Percentiles rank a stretch among this genome's conserved stretches.
Evolutionary conservation across 805 yeast species (phyloP).

Genomic region (Brettanomyces bruxellensis): DNA sequence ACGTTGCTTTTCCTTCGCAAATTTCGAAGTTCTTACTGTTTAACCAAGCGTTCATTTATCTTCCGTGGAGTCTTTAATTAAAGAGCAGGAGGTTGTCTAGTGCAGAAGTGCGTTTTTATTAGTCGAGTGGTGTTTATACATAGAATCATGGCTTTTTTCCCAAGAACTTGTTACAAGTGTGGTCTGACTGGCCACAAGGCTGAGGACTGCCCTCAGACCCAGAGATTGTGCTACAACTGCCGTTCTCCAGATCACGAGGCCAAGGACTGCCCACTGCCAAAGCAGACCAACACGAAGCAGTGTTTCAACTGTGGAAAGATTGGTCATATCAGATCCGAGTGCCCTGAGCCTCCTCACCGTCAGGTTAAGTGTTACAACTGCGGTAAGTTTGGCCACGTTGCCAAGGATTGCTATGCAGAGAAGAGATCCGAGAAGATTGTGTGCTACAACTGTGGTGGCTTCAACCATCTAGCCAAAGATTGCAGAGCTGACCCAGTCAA

Average conservation of each 20-base stretch:
- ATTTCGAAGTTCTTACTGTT: neutral
- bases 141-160: conserved; percentile 14
- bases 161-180: conserved; percentile 82
- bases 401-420: conserved; percentile 62
- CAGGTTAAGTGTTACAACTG: conserved; percentile 77
- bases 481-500: conserved; percentile 60
- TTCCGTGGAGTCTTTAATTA: conserved; percentile 1
- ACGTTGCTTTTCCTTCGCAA: neutral
- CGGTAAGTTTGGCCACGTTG: conserved; percentile 70
- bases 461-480: conserved; percentile 89
- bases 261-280: conserved; percentile 81
- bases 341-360: conserved; percentile 48
- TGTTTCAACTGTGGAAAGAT: conserved; percentile 90
- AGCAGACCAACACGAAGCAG: conserved; percentile 75
- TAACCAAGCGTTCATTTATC: neutral
- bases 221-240: conserved; percentile 89
- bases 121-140: too few relatives aligned
- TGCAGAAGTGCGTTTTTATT: neutral
- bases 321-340: conserved; percentile 84
- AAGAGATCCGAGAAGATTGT: conserved; percentile 33
- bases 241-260: conserved; percentile 86
- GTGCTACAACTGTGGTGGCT: conserved; percentile 88
- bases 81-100: neutral
- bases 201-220: conserved; percentile 75
- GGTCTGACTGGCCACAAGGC: conserved; percentile 90